These are phyloP conservation scores for Phytophthora pseudosyringae DNA, from an alignment of 352 stramenopile species.

Conservation along the genomic window DNA sequence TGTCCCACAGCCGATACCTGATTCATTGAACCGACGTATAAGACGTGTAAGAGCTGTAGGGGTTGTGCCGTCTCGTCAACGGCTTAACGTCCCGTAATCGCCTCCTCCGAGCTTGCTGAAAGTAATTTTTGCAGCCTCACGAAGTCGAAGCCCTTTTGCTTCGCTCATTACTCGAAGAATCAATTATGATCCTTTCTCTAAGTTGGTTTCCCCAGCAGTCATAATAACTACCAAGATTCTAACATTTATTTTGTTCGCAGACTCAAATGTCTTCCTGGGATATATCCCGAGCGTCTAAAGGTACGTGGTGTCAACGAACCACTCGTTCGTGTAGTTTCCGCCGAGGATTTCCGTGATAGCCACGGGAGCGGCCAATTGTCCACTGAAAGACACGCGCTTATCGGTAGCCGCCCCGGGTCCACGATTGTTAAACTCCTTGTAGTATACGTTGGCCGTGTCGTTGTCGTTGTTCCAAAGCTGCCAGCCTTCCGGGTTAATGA, in stretches of 20 bases:
- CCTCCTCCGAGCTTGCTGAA: no score
- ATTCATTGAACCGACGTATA: no score
- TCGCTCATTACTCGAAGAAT: no score
- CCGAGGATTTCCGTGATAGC: conserved; percentile 21
- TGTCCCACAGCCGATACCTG: no score
- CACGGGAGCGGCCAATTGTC: conserved; percentile 1
- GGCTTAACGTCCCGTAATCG: no score
- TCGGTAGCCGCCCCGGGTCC: conserved; percentile 11
- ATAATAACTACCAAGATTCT: not conserved
- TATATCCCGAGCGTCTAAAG: conserved; percentile 1
- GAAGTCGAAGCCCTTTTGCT: no score
- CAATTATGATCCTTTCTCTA: no score
- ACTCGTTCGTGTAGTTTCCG: conserved; percentile 5
- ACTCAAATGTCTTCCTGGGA: conserved; percentile 1
- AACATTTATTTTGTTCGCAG: not conserved
- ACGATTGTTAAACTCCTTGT: conserved; percentile 23
- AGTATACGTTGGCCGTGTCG: conserved; percentile 10
- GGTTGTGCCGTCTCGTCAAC: no score
- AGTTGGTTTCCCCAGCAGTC: no score
- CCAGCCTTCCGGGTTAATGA: conserved; percentile 16
- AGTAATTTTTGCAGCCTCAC: no score
- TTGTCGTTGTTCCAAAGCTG: conserved; percentile 13
- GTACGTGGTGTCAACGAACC: conserved; percentile 14
- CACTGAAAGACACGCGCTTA: conserved; percentile 17
- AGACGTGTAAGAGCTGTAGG: no score